phyloP scores from a whole-genome alignment of 306 rosid species.

The Luffa aegyptiaca region DNA sequence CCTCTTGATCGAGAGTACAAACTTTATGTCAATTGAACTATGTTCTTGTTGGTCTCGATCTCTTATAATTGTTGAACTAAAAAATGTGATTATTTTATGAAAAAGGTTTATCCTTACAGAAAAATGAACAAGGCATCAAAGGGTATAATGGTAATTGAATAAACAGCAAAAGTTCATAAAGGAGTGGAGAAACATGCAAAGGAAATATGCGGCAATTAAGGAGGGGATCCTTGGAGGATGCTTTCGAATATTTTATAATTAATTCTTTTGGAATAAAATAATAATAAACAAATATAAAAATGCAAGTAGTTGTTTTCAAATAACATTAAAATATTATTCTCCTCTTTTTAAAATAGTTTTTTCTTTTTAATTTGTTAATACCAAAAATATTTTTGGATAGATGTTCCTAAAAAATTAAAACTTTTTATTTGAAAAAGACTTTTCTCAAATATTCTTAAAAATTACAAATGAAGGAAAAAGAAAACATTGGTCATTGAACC shows the following conservation, averaged over 20 bases:
- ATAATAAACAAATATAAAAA: neutral
- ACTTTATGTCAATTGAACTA: no score
- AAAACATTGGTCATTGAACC: neutral
- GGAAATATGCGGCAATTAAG: slow-evolving; percentile 6
- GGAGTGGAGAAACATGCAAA: slow-evolving; percentile 1
- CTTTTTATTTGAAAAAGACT: neutral
- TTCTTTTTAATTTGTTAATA: neutral
- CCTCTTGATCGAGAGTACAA: no score
- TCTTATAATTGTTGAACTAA: no score
- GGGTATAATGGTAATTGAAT: neutral
- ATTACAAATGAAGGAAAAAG: neutral
- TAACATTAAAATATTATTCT: neutral
- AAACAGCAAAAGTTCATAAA: neutral
- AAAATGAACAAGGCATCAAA: neutral
- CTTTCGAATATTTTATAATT: neutral
- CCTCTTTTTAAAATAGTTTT: neutral
- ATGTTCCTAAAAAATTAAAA: neutral
- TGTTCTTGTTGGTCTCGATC: no score
- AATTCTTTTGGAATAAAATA: neutral
- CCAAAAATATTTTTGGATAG: neutral
- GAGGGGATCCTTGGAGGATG: neutral
- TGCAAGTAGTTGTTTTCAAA: neutral
- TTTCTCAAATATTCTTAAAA: neutral
- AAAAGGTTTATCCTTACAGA: no score
- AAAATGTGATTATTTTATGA: no score